Base-by-base conservation (phyloP, 352 stramenopile genomes). In the Phytopythium ostracodes region DNA sequence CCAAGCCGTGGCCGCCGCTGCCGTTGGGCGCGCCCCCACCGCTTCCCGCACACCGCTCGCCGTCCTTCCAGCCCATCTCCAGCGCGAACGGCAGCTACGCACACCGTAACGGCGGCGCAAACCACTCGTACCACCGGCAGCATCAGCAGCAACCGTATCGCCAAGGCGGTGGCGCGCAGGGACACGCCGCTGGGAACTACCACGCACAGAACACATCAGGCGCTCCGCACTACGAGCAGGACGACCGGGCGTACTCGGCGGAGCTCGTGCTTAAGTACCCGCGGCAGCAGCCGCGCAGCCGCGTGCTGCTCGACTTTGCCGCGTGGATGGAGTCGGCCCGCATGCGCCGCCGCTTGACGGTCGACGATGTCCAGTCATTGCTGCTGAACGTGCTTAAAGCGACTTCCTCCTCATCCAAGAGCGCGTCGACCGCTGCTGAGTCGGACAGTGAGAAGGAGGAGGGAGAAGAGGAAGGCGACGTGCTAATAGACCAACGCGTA, bases 231-330 rank as follows among this genome's bases (percentile, higher is more conserved):
- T 62, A 72, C 8, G 62, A 74, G 29, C 51, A 69, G 27, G 78
- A 87, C 40, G 70, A 81, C 36, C 68, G 79, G 18, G 44, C 60
- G 17, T 91, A 93, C 66, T 61, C 63, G 2, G 76, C 75, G n/a
- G 71, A 90, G 20, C 38, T 91, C 56, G 80, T 93, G 60, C 43
- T 89, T 49, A 86, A 87, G 36, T 76, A 86, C 64, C 84, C 84
- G 24, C 73, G 84, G 10, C 84, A 93, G 50, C 71, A 88, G 27
- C 63, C 70, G 40, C 40, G 38, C 20, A 93, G 84, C 62, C 70
- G 78, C n/a, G 82, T 93, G 56, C 61, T 93, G 40, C 73, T 91
- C 25, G 72, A 89, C 60, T 93, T 93, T 63, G 76, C 65, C 12
- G 62, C 67, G 54, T 93, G 84, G 84, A 87, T 91, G 78, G 76